Evolutionary conservation across 2,329 filamentous ascomycete species (phyloP).

Genomic region (Trichoderma asperellum): DNA sequence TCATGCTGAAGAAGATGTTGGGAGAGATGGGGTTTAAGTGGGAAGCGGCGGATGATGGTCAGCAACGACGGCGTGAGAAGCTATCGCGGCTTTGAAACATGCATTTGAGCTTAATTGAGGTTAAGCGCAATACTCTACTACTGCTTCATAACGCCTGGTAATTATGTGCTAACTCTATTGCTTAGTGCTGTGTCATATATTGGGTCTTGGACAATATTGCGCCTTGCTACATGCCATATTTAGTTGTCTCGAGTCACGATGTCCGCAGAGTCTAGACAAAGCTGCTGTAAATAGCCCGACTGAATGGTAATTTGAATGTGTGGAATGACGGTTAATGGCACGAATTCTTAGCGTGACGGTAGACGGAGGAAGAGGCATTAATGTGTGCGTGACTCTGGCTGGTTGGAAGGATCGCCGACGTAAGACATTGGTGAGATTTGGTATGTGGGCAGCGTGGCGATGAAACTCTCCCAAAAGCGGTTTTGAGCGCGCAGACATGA

Average conservation of each 20-base stretch:
- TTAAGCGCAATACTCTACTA: too few relatives aligned
- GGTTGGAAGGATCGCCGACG: not conserved
- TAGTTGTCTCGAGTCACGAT: not conserved
- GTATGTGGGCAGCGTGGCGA: not conserved
- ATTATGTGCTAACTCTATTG: not conserved
- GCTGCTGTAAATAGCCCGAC: not conserved
- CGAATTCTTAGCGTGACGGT: not conserved
- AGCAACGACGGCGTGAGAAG: too few relatives aligned
- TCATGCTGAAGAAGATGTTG: not conserved
- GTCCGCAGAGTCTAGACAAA: not conserved
- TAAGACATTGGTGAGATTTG: slow-evolving; percentile 1
- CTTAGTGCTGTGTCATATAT: not conserved
- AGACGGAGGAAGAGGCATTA: not conserved
- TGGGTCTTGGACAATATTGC: not conserved
- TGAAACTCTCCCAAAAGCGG: not conserved
- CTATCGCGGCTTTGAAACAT: not conserved
- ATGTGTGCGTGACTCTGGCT: not conserved
- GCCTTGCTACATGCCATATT: not conserved
- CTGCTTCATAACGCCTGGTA: not conserved
- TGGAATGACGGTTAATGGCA: not conserved
- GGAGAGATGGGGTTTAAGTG: not conserved
- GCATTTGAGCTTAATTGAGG: not conserved
- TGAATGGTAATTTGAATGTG: not conserved
- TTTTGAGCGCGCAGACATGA: not conserved
- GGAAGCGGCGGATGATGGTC: not conserved